Percentiles rank a stretch among this genome's conserved stretches.
Evolutionary conservation across 495 filamentous ascomycete species (phyloP).

Genomic region (Pseudotulostoma volvatum): DNA sequence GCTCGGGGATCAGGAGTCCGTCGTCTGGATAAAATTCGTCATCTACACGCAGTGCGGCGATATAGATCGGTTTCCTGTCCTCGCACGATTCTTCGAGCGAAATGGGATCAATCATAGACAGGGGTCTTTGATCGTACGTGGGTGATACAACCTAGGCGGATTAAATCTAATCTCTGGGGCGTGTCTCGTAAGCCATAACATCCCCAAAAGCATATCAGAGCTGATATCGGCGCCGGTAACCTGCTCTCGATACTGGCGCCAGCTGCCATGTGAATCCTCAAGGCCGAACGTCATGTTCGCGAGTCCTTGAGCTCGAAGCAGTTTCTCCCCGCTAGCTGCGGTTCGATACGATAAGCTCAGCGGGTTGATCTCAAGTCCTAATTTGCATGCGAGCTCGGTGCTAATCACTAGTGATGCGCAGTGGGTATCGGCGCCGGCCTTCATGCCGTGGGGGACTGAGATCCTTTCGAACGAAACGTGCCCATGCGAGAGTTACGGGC

Average conservation of each 20-base stretch:
- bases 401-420: no score
- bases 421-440: no score
- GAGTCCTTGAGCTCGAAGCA: background rate
- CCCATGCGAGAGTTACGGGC: background rate
- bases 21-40: background rate
- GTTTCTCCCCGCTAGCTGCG: background rate
- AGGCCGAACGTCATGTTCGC: background rate
- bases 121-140: background rate
- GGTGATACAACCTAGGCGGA: background rate
- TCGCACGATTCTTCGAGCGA: background rate
- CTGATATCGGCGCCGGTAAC: background rate
- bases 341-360: background rate
- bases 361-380: no score
- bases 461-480: background rate
- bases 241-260: background rate
- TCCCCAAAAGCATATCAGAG: no score
- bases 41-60: background rate
- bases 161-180: background rate
- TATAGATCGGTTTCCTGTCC: background rate
- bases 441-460: background rate
- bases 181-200: no score
- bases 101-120: background rate
- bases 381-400: no score
- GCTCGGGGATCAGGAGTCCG: no score
- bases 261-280: background rate